Conservation (phyloP, 2,329 filamentous ascomycete species). For the Intubia oerlemansii region DNA sequence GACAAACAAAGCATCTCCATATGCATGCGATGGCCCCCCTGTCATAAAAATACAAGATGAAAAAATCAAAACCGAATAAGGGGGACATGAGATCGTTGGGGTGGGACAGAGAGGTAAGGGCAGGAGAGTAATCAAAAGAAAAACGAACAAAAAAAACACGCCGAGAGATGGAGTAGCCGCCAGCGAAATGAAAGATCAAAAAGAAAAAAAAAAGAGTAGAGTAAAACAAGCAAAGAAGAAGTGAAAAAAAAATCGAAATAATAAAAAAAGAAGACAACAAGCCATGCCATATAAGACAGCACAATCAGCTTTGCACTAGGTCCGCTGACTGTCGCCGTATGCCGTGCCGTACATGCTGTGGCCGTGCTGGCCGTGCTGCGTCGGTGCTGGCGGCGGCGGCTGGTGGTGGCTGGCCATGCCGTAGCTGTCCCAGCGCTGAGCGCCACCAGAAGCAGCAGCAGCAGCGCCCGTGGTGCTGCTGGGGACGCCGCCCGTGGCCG, state of each 20-base stretch:
- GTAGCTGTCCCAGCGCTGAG: constrained; percentile 8
- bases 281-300: too few relatives aligned
- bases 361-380: constrained; percentile 4
- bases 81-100: too few relatives aligned
- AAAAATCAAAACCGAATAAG: too few relatives aligned
- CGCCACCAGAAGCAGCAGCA: background rate
- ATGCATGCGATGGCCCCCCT: too few relatives aligned
- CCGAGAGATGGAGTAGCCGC: too few relatives aligned
- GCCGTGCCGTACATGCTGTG: constrained; percentile 7
- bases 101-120: too few relatives aligned
- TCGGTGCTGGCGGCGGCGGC: constrained; percentile 4
- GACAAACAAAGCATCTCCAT: too few relatives aligned
- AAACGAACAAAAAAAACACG: background rate
- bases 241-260: background rate
- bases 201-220: constrained; percentile 1
- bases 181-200: background rate
- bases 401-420: constrained; percentile 5
- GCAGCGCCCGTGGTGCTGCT: background rate
- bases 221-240: background rate
- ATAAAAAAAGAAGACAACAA: background rate
- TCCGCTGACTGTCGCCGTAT: constrained; percentile 7
- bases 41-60: too few relatives aligned
- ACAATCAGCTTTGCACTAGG: constrained; percentile 4
- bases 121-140: background rate
- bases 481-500: background rate